Evolutionary conservation across 768 basidiomycete genomes (phyloP).

Genomic region (Tylopilus vinaceipallidus): DNA sequence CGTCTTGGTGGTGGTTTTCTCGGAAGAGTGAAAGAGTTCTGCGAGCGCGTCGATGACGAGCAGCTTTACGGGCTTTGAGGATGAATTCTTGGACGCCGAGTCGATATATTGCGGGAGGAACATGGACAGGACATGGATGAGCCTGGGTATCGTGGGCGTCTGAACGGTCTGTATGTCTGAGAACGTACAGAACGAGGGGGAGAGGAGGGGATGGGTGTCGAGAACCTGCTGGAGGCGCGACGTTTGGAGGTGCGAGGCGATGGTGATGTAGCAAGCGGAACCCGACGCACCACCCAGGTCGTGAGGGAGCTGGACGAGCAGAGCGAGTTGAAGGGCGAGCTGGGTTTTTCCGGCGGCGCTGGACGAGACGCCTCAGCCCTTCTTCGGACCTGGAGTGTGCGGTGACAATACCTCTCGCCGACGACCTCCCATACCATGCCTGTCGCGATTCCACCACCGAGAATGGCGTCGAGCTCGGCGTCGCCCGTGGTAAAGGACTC

Average conservation of each 20-base stretch:
- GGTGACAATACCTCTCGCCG: slow-evolving; percentile 71
- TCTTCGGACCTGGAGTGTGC: not conserved
- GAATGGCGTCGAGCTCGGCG: slow-evolving; percentile 54
- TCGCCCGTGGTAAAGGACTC: slow-evolving; percentile 76
- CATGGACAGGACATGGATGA: slow-evolving; percentile 54
- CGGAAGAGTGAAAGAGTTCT: slow-evolving; percentile 72
- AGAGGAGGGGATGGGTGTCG: slow-evolving; percentile 47
- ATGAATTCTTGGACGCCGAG: slow-evolving; percentile 26
- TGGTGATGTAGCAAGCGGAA: slow-evolving; percentile 75
- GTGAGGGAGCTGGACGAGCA: slow-evolving; percentile 71
- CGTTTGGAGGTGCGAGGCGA: slow-evolving; percentile 68
- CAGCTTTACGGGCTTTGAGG: slow-evolving; percentile 63
- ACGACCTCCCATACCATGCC: slow-evolving; percentile 86
- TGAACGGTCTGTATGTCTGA: slow-evolving; percentile 61
- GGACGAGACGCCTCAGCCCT: slow-evolving; percentile 9
- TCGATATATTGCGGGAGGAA: slow-evolving; percentile 53
- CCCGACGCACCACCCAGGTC: slow-evolving; percentile 58
- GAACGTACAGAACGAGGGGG: slow-evolving; percentile 43
- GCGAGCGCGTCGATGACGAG: slow-evolving; percentile 87
- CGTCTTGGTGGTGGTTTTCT: slow-evolving; percentile 56
- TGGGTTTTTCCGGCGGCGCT: slow-evolving; percentile 97
- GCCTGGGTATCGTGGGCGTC: slow-evolving; percentile 50
- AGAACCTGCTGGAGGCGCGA: slow-evolving; percentile 65
- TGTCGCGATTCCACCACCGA: slow-evolving; percentile 79
- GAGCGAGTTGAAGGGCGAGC: slow-evolving; percentile 78